Evolutionary conservation across 768 basidiomycete genomes (phyloP), one percentile per base, ranked within the genome.

Genomic region (Amanita jacksonii): DNA sequence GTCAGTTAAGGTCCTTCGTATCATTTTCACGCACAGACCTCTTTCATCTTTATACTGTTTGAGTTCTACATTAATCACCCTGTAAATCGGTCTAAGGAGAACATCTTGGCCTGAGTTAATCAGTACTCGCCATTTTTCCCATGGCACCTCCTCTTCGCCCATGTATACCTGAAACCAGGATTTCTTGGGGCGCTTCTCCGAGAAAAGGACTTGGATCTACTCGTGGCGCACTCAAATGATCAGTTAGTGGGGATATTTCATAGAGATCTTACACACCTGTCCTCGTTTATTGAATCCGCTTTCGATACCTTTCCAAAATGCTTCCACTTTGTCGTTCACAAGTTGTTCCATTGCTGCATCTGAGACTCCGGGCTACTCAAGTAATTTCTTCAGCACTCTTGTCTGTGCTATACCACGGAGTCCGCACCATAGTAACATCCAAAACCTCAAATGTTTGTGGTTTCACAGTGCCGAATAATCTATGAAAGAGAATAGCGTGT

Each of bases 401-500:
- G 8, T 27, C 2, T 19, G 3, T 16, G 25, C 5, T 28, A 20
- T 18, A 31, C 23, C 33, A 15, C 33, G 18, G 22, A 18, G 25
- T 20, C 10, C 77, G 31, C 41, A 87, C 86, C 79, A 91, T 81
- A 1, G 86, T 88, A 16, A 91, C 78, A 57, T 90, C 87, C 8
- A 88, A 69, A 0, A 90, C 79, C 46, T 90, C 87, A 47, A 84
- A 81, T 2, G 72, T 80, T 51, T 74, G 73, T 0, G 88, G 82
- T 51, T 81, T 85, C 33, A 90, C 73, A 0, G 76, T 79, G 3
- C 87, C 88, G 55, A 90, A 86, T 15, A 88, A 67, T 6, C 87
- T 75, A 56, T 91, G 87, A 56, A 91, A 90, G 12, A 90, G 65
- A 38, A 90, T 81, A 0, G 85, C 69, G 53, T 90, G 88, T n/a